Evolutionary conservation across 192 early-diverging fungal genomes (phyloP), one percentile per base, ranked within the genome.

Genomic region (Linnemannia hyalina): DNA sequence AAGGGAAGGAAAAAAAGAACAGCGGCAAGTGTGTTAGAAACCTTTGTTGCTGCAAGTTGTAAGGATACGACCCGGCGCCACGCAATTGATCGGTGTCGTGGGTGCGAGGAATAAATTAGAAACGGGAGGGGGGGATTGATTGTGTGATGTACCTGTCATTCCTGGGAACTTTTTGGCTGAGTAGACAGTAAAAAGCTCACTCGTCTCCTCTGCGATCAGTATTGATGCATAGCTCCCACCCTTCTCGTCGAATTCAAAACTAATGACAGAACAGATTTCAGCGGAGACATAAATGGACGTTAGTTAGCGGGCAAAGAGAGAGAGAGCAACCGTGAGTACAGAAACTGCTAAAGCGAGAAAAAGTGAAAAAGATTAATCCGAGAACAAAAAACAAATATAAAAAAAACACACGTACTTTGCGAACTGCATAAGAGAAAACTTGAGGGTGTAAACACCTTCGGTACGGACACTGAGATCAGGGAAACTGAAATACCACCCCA

Each of bases 151-250:
- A 95, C 95, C 95, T 80, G 94, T 96, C 95, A 96, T 96, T 70
- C 95, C 95, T 0, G 95, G 95, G 76, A 95, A 96, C 75, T 95
- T 95, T 88, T 96, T 96, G 29, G 94, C 93, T 11, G 95, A 96
- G 78, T 92, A 96, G 52, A 96, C 95, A 32, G 93, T 95, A 74
- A 96, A 96, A 22, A 92, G 91, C 26, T 95, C 90, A 4, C 94
- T 94, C 78, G 89, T 92, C 5, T 90, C 88, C 55, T 90, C 89
- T 6, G 92, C 78, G 46, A 96, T 85, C 42, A 92, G 84, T 15
- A 91, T 91, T 26, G 89, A 83, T 65, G 90, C 91, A 83, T 90
- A 77, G n/a, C 87, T 83, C 22, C 91, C 89, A 42, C 89, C 78
- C 80, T 90, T 92, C 60, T 88, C 49, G 32, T 60, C 29, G 47